Evolutionary conservation across 306 rosid species (phyloP), one percentile per base, ranked within the genome.

Genomic region (Morella rubra): DNA sequence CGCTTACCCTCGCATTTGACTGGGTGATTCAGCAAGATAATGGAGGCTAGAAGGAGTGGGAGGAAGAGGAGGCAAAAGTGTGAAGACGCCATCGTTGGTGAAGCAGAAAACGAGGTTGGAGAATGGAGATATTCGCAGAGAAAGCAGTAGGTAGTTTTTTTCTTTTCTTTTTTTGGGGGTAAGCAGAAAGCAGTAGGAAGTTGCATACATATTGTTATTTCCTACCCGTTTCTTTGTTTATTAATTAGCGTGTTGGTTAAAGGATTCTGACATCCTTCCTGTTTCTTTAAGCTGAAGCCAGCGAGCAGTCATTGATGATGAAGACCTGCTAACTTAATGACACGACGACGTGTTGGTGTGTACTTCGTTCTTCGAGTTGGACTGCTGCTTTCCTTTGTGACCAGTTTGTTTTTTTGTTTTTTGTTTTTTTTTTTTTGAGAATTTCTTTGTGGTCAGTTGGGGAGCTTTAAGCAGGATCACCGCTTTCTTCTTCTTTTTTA

Each of bases 1-100:
- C n/a, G 79, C 79, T 86, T 69, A 91, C 96, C 86, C n/a, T 81
- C 90, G 73, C 93, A 82, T 71, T 76, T 84, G 56, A 81, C 91
- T 3, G 82, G 87, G 75, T 49, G 78, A 54, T 73, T 89, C 42
- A 81, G 71, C 18, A 89, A 65, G 70, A 91, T 76, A 83, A 86
- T 44, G 73, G 82, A 82, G 69, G 82, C 85, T 78, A 87, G 58
- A 77, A 87, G 77, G 46, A 89, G 46, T 19, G 80, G 80, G 40
- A 76, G 62, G 71, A 81, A 72, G 13, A 46, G 79, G 73, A 82
- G 78, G 85, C 64, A 65, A 61, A 52, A 70, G 72, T n/a, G 80
- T 44, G 24, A 52, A 24, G 82, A 69, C 65, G 78, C 85, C 93
- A 89, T 88, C 74, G 67, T 67, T 65, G 62, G 40, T 44, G 76